Percentiles rank a stretch among this genome's conserved stretches.
These are phyloP conservation scores for Ganoderma sinense DNA, from an alignment of 1,284 basidiomycete genomes.

Conservation along the genomic window DNA sequence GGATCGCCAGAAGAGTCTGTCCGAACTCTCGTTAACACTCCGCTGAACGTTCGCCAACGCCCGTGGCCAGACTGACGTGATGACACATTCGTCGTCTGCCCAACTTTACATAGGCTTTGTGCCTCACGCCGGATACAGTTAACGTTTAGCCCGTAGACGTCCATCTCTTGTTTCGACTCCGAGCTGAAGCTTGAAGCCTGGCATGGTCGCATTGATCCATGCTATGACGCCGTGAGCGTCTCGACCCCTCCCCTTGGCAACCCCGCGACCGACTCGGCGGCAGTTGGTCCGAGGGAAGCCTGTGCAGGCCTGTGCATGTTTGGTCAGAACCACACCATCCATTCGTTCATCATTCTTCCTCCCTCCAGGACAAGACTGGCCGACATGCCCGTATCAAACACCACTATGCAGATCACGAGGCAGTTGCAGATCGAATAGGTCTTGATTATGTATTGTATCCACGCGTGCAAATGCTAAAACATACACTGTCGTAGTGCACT, in stretches of 20 bases:
- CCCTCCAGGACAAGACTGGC: too few relatives aligned
- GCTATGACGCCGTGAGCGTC: background rate
- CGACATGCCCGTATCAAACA: background rate
- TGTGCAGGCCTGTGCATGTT: background rate
- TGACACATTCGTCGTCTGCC: background rate
- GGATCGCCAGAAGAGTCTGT: constrained; percentile 10
- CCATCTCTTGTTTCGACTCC: background rate
- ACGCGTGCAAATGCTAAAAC: background rate
- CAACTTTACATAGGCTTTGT: background rate
- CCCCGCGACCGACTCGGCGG: background rate
- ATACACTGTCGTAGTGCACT: background rate
- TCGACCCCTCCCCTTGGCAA: background rate
- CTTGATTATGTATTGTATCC: background rate
- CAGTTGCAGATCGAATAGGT: background rate
- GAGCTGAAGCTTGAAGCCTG: background rate
- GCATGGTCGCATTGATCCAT: background rate
- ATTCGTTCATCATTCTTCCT: background rate
- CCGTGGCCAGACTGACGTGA: background rate
- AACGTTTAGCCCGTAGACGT: background rate
- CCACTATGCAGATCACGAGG: background rate
- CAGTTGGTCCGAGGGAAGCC: background rate
- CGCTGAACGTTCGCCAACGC: background rate
- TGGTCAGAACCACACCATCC: constrained; percentile 1
- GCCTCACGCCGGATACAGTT: background rate
- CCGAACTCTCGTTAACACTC: background rate